Conservation (phyloP, 768 basidiomycete species). For the Phallus indusiatus region DNA sequence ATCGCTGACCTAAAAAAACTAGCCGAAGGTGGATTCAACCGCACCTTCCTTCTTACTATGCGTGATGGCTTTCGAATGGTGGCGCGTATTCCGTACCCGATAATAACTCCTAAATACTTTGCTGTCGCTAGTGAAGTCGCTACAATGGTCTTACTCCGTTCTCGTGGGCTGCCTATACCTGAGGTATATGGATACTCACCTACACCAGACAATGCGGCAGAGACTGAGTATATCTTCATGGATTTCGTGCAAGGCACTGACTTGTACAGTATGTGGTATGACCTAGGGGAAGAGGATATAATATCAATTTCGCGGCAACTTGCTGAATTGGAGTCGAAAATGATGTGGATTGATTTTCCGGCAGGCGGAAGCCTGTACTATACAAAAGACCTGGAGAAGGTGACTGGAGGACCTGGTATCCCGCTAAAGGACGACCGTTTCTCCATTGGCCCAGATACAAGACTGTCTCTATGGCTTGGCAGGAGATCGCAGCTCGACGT, state of each 20-base stretch:
- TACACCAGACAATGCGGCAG: conserved; percentile 19
- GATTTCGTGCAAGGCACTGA: conserved; percentile 28
- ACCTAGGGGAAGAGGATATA: conserved; percentile 29
- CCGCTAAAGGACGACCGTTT: conserved; percentile 30
- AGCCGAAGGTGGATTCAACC: conserved; percentile 31
- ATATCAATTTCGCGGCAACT: conserved; percentile 35
- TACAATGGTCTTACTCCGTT: conserved; percentile 21
- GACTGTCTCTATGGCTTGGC: conserved; percentile 38
- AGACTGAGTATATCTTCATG: conserved; percentile 24
- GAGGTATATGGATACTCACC: conserved; percentile 24
- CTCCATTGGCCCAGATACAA: conserved; percentile 36
- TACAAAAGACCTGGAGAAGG: conserved; percentile 33
- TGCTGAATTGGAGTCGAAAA: conserved; percentile 35
- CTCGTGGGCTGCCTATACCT: conserved; percentile 22
- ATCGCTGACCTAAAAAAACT: conserved; percentile 31
- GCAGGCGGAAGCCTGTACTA: conserved; percentile 46
- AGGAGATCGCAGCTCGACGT: conserved; percentile 40
- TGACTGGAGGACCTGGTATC: conserved; percentile 25
- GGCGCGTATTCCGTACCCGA: conserved; percentile 22
- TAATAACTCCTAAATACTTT: conserved; percentile 18
- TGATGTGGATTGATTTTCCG: conserved; percentile 40
- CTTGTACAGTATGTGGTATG: conserved; percentile 32
- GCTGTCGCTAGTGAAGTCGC: conserved; percentile 25
- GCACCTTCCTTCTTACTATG: conserved; percentile 23
- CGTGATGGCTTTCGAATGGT: conserved; percentile 17